phyloP scores from a whole-genome alignment of 2,329 filamentous ascomycete genomes.

The Leptoxyphium fumago region DNA sequence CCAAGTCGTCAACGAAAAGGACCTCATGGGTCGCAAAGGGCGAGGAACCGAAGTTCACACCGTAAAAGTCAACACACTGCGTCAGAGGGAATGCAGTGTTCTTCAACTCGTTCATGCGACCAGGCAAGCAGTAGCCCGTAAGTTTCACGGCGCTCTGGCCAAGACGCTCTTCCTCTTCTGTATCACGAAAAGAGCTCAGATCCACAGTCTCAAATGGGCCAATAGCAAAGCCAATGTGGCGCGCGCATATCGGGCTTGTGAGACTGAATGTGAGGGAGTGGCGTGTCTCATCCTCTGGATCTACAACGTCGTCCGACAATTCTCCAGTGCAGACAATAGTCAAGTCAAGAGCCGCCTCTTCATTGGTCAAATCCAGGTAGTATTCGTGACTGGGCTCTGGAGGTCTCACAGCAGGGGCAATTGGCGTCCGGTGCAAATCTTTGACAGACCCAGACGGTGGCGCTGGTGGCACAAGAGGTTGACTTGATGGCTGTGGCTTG shows the following conservation, averaged over 20 bases:
- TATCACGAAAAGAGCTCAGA: constrained; percentile 66
- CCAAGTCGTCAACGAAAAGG: constrained; percentile 83
- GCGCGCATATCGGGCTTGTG: constrained; percentile 59
- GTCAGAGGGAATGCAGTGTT: constrained; percentile 80
- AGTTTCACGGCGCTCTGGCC: constrained; percentile 78
- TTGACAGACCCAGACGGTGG: constrained; percentile 7
- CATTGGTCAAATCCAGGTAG: constrained; percentile 41
- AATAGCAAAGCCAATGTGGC: constrained; percentile 84
- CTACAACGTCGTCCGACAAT: constrained; percentile 63
- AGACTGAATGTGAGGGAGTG: constrained; percentile 81
- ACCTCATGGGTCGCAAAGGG: constrained; percentile 87
- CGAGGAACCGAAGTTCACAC: constrained; percentile 75
- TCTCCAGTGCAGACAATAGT: constrained; percentile 83
- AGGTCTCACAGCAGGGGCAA: constrained; percentile 1
- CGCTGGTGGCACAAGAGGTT: constrained; percentile 18
- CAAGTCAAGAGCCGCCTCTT: constrained; percentile 80
- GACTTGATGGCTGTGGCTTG: constrained; percentile 18
- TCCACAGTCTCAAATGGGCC: constrained; percentile 93
- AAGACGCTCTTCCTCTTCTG: constrained; percentile 82
- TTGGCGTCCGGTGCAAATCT: constrained; percentile 23
- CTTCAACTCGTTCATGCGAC: constrained; percentile 63
- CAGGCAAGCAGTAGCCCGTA: constrained; percentile 80
- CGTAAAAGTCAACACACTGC: constrained; percentile 80
- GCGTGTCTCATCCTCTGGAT: constrained; percentile 61
- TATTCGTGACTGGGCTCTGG: constrained; percentile 16